phyloP scores from a whole-genome alignment of 805 yeast genomes.

The Metschnikowia shivogae region DNA sequence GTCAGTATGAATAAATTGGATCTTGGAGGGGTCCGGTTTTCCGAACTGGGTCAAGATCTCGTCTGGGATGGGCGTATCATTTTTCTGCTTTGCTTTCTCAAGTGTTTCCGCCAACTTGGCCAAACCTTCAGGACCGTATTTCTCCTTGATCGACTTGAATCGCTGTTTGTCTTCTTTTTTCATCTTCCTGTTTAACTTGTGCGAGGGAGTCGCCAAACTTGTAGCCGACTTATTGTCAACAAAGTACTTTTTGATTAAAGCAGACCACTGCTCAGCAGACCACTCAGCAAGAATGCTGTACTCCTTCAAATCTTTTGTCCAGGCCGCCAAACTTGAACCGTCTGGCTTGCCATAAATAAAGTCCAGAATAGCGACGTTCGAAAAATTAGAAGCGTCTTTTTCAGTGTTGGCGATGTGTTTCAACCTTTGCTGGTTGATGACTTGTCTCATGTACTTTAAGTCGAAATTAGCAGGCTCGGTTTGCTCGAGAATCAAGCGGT shows the following conservation, averaged over 20 bases:
- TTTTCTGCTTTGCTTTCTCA: slow-evolving; percentile 57
- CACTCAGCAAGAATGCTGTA: slow-evolving; percentile 57
- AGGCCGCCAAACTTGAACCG: slow-evolving; percentile 53
- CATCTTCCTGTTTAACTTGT: slow-evolving; percentile 46
- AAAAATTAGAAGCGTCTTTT: slow-evolving; percentile 55
- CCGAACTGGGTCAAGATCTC: slow-evolving; percentile 57
- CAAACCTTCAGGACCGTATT: slow-evolving; percentile 60
- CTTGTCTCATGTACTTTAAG: slow-evolving; percentile 58
- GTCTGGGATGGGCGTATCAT: slow-evolving; percentile 76
- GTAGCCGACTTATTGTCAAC: slow-evolving; percentile 61
- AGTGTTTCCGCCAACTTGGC: slow-evolving; percentile 47
- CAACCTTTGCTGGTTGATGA: slow-evolving; percentile 61
- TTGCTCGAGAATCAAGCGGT: slow-evolving; percentile 52
- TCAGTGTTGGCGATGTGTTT: slow-evolving; percentile 60
- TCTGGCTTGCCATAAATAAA: slow-evolving; percentile 72
- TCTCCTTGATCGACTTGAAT: slow-evolving; percentile 44
- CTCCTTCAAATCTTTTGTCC: slow-evolving; percentile 54
- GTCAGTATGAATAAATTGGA: slow-evolving; percentile 64
- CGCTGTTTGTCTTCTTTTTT: slow-evolving; percentile 50
- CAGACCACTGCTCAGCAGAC: slow-evolving; percentile 66
- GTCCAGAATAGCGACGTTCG: slow-evolving; percentile 68
- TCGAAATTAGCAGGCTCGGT: slow-evolving; percentile 51
- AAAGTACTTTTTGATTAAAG: slow-evolving; percentile 48
- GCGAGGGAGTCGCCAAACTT: slow-evolving; percentile 71
- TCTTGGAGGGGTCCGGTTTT: slow-evolving; percentile 70